Conservation (phyloP, 2,329 filamentous ascomycete genomes). For the Ophiosphaerella korrae region DNA sequence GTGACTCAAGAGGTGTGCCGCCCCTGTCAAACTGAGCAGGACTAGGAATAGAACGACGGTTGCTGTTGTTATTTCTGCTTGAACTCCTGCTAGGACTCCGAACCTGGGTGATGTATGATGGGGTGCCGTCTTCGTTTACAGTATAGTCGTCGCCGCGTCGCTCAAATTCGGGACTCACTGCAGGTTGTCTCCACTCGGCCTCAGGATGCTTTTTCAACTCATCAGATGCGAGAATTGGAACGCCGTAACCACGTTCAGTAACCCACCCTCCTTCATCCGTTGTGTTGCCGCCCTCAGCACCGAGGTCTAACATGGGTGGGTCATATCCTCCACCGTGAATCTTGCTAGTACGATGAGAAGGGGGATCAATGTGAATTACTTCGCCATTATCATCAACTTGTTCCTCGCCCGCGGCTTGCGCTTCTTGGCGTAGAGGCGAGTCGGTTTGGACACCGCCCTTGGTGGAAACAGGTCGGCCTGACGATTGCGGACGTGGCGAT, state of each 20-base stretch:
- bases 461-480: slow-evolving; percentile 52
- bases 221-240: slow-evolving; percentile 87
- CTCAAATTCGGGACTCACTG: slow-evolving; percentile 72
- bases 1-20: slow-evolving; percentile 78
- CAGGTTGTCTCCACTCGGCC: slow-evolving; percentile 74
- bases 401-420: slow-evolving; percentile 49
- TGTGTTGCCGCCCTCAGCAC: slow-evolving; percentile 52
- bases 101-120: slow-evolving; percentile 55
- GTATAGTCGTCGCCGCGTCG: slow-evolving; percentile 63
- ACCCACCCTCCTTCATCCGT: slow-evolving; percentile 56
- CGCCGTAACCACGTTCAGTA: slow-evolving; percentile 67
- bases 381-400: slow-evolving; percentile 59
- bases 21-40: slow-evolving; percentile 56
- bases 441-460: slow-evolving; percentile 52
- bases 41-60: slow-evolving; percentile 45
- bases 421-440: slow-evolving; percentile 59
- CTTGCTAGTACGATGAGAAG: slow-evolving; percentile 53
- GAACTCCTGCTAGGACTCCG: slow-evolving; percentile 57
- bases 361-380: slow-evolving; percentile 80
- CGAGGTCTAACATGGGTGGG: slow-evolving; percentile 58
- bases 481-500: slow-evolving; percentile 66
- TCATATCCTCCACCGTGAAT: slow-evolving; percentile 57
- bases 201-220: slow-evolving; percentile 78
- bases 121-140: slow-evolving; percentile 46
- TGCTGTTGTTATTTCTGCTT: slow-evolving; percentile 62